phyloP scores from a whole-genome alignment of 73 alveolate genomes.

The Blepharisma japonicum region DNA sequence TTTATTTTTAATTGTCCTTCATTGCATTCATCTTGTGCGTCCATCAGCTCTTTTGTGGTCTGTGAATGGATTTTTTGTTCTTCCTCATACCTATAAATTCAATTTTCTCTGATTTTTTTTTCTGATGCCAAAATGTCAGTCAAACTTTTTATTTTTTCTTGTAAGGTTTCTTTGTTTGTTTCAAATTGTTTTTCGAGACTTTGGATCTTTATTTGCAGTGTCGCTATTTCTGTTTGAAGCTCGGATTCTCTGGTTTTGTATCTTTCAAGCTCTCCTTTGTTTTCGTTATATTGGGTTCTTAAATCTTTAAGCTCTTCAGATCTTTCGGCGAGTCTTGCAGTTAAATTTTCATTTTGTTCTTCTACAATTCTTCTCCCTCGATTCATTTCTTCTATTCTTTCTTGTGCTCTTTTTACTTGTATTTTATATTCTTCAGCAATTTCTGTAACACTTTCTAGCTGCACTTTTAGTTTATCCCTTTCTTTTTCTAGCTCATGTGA shows the following conservation, averaged over 20 bases:
- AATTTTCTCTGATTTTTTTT: slow-evolving; percentile 53
- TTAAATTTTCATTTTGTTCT: background rate
- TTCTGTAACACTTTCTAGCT: background rate
- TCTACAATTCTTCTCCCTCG: slow-evolving; percentile 1
- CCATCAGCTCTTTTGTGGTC: slow-evolving; percentile 31
- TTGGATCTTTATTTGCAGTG: background rate
- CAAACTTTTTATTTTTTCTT: slow-evolving; percentile 46
- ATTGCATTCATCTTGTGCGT: slow-evolving; percentile 35
- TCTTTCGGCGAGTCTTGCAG: background rate
- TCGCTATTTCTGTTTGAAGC: slow-evolving; percentile 7
- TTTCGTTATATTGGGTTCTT: background rate
- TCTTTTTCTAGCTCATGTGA: background rate
- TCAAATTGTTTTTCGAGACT: slow-evolving; percentile 42
- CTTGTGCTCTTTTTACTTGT: slow-evolving; percentile 23
- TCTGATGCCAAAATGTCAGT: slow-evolving; percentile 44
- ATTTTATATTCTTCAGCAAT: slow-evolving; percentile 18
- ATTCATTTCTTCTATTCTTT: slow-evolving; percentile 24
- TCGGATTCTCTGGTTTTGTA: slow-evolving; percentile 7
- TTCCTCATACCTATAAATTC: slow-evolving; percentile 59
- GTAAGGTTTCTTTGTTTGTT: slow-evolving; percentile 43
- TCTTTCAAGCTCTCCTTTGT: background rate
- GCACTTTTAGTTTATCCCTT: slow-evolving; percentile 14
- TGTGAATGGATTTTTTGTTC: slow-evolving; percentile 55
- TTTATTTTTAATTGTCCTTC: slow-evolving; percentile 19
- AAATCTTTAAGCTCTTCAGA: slow-evolving; percentile 17